Evolutionary conservation across 495 filamentous ascomycete genomes (phyloP), one percentile per base, ranked within the genome.

Genomic region (Penicillium dipodomyicola): DNA sequence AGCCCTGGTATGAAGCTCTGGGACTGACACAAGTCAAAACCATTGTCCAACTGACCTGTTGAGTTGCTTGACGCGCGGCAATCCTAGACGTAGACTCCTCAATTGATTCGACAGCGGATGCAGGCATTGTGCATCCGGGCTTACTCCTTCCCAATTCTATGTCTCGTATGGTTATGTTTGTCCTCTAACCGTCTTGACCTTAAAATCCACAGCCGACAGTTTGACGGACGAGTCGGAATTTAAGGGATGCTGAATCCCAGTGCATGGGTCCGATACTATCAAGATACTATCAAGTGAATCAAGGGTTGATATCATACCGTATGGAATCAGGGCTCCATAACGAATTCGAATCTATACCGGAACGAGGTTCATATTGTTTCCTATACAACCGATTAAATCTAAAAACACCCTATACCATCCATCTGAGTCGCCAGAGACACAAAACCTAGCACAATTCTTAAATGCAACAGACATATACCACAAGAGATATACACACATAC

Each of bases 191-290:
- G 3, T 30, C 39, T 5, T 20, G 7, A 42, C 22, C 9, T 42
- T 42, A 12, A 22, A 32, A 32, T 33, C 22, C 3, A 33, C 10
- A 19, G 3, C 14, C 7, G 11, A 39, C 4, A 25, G 20, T 17
- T 20, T 35, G 33, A n/a, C 42, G 22, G 23, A 52, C 23, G 49
- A 30, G 37, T 52, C 33, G 37, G 49, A 52, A 29, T 19, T 9
- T 8, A 19, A 20, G 20, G 22, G 49, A 11, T 14, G 5, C 0
- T 25, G 2, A 14, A 35, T 33, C 17, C 10, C 23, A 45, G 23
- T 15, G 23, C 20, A 45, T 42, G 43, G n/a, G 43, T 44, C 10
- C 4, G 20, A 44, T 44, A 44, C 19, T 32, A 32, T 9, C 30
- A 11, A 11, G 30, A 32, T 32, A 12, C 30, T 33, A 37, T n/a